Evolutionary conservation across 2,329 filamentous ascomycete genomes (phyloP).

Genomic region (Aquanectria penicillioides): DNA sequence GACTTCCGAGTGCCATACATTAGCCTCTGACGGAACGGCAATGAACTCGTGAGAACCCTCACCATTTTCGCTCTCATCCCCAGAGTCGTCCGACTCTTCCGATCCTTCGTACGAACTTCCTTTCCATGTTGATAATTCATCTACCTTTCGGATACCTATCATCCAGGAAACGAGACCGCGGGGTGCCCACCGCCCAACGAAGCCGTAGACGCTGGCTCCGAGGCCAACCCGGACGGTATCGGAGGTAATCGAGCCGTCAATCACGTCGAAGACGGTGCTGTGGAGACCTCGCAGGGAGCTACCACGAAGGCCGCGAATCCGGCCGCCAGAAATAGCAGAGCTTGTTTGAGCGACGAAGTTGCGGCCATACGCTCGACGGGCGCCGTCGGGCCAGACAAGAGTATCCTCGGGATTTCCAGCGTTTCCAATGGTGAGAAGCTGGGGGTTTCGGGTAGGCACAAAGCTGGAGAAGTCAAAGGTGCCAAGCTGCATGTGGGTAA

Average conservation of each 20-base stretch:
- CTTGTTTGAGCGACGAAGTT: constrained; percentile 68
- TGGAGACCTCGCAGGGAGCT: constrained; percentile 83
- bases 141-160: constrained; percentile 79
- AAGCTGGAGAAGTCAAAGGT: constrained; percentile 85
- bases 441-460: constrained; percentile 56
- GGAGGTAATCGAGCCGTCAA: constrained; percentile 71
- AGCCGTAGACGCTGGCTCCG: constrained; percentile 83
- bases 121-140: constrained; percentile 66
- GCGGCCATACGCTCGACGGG: constrained; percentile 68
- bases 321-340: constrained; percentile 65
- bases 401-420: constrained; percentile 57
- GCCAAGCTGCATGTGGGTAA: constrained; percentile 90
- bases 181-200: constrained; percentile 85
- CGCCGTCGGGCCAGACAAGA: constrained; percentile 71
- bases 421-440: constrained; percentile 53
- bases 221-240: constrained; percentile 82
- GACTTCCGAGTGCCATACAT: constrained; percentile 53
- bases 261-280: constrained; percentile 88
- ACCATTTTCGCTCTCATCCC: constrained; percentile 44
- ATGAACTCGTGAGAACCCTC: constrained; percentile 59
- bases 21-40: constrained; percentile 55
- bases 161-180: constrained; percentile 87
- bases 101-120: constrained; percentile 52
- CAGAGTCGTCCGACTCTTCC: constrained; percentile 49
- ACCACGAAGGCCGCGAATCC: constrained; percentile 70